Evolutionary conservation across 2,329 filamentous ascomycete species (phyloP).

Genomic region (Sarocladiaceae sp.): DNA sequence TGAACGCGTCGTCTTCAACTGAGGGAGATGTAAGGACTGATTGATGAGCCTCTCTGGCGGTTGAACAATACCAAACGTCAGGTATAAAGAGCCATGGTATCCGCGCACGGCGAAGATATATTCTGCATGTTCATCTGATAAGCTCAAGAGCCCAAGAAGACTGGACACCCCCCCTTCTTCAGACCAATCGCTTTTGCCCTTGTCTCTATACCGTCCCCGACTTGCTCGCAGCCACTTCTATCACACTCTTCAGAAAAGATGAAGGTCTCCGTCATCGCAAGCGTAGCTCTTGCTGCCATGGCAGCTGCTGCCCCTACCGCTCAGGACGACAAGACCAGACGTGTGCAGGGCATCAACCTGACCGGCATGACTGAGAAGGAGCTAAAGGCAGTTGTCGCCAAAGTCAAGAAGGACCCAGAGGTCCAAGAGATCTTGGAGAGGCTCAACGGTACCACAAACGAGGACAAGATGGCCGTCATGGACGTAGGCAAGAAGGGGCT

Average conservation of each 20-base stretch:
- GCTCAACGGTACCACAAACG: neutral
- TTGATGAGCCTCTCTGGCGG: neutral
- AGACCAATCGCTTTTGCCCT: too few species aligned
- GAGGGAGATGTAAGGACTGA: neutral
- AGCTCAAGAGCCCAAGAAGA: too few species aligned
- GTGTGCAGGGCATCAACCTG: neutral
- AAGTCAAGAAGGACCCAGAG: neutral
- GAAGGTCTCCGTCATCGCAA: constrained; percentile 1
- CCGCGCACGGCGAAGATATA: too few species aligned
- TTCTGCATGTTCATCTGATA: too few species aligned
- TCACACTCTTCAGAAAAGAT: constrained; percentile 1
- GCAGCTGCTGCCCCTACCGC: neutral
- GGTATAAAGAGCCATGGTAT: too few species aligned
- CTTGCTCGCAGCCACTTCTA: neutral
- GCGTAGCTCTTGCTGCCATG: neutral
- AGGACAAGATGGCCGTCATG: neutral
- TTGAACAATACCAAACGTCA: too few species aligned
- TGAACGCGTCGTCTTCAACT: too few species aligned
- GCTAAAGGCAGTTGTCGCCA: neutral
- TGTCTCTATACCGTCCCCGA: neutral
- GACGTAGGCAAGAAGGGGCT: constrained; percentile 1
- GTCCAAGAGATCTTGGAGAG: neutral
- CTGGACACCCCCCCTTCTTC: too few species aligned
- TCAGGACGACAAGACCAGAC: neutral
- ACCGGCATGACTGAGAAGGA: neutral